Percentiles rank a stretch among this genome's conserved stretches.
These are phyloP conservation scores for Colletotrichum liriopes DNA, from an alignment of 2,329 filamentous ascomycete genomes.

Conservation along the genomic window DNA sequence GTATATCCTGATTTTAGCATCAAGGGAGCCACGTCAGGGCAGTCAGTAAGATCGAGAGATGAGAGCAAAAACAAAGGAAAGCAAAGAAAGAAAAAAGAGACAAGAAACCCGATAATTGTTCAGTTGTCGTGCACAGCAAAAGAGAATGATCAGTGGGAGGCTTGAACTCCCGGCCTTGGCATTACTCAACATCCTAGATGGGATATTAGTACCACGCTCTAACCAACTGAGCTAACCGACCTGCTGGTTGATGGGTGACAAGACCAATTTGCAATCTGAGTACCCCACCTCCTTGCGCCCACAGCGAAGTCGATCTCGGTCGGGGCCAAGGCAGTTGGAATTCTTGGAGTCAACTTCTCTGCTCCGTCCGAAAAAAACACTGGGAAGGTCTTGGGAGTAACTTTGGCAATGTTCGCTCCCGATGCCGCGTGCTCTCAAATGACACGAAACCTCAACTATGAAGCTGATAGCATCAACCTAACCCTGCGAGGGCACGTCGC, in stretches of 20 bases:
- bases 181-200: neutral
- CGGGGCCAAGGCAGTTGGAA: no score
- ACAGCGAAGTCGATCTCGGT: neutral
- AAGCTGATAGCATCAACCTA: neutral
- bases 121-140: neutral
- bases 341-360: neutral
- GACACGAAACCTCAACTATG: neutral
- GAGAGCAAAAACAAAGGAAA: no score
- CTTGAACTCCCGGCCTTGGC: constrained; percentile 28
- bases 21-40: no score
- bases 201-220: constrained; percentile 27
- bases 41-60: no score
- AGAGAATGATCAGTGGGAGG: neutral
- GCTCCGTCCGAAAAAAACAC: neutral
- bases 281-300: neutral
- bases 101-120: no score
- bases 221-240: constrained; percentile 20
- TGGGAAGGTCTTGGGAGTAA: neutral
- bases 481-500: constrained; percentile 2
- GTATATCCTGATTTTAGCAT: no score
- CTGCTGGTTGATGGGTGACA: neutral
- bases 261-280: no score
- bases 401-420: neutral
- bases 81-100: no score
- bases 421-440: no score